Percentiles rank a stretch among this genome's conserved stretches.
Evolutionary conservation across 805 yeast genomes (phyloP).

Genomic region (Myxozyma geophila): DNA sequence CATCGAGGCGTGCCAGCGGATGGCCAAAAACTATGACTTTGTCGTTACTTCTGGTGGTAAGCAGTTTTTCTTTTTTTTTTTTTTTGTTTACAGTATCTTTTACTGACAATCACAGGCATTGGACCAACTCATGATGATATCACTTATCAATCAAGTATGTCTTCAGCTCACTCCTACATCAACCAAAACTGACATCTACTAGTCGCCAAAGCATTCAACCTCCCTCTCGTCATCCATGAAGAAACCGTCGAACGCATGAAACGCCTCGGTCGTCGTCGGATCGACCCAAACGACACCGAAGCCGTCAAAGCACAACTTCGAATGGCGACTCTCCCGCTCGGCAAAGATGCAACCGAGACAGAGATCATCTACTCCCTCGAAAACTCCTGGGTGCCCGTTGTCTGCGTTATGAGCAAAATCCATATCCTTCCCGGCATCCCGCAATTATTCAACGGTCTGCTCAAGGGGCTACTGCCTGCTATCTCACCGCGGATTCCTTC

Average conservation of each 20-base stretch:
- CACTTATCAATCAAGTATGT: constrained; percentile 62
- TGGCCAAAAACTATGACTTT: constrained; percentile 63
- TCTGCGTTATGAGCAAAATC: constrained; percentile 65
- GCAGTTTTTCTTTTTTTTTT: not conserved
- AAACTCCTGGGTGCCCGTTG: constrained; percentile 83
- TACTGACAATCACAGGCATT: constrained; percentile 49
- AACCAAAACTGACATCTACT: not conserved
- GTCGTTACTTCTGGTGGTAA: constrained; percentile 68
- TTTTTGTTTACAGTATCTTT: not conserved
- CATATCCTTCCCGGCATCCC: constrained; percentile 87
- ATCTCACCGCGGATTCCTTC: constrained; percentile 49
- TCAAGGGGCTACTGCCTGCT: constrained; percentile 52
- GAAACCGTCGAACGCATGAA: constrained; percentile 67
- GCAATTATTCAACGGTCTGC: constrained; percentile 62
- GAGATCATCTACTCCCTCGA: constrained; percentile 50
- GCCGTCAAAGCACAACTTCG: constrained; percentile 66
- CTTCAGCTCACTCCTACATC: not conserved
- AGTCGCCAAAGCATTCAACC: constrained; percentile 64
- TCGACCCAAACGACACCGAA: constrained; percentile 46
- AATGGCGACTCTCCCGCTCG: constrained; percentile 79
- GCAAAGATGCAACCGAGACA: constrained; percentile 41
- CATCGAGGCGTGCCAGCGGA: constrained; percentile 52
- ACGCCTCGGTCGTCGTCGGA: constrained; percentile 45
- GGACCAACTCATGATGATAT: constrained; percentile 94
- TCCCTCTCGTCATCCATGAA: constrained; percentile 57